These are phyloP conservation scores for Lactifluus echinatus DNA, from an alignment of 768 basidiomycete species.

Conservation along the genomic window DNA sequence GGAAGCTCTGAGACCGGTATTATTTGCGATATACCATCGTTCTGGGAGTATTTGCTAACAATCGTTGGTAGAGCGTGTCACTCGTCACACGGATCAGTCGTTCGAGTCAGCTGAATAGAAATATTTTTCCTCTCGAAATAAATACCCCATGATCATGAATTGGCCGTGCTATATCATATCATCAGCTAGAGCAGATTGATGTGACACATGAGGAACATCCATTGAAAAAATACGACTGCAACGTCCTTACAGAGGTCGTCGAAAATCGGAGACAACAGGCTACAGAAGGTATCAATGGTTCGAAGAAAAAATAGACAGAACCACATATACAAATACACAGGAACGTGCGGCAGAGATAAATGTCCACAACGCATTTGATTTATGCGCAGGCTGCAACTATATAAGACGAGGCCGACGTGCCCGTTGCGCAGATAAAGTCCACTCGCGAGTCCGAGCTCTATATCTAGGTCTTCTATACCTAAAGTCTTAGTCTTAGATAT, in stretches of 20 bases:
- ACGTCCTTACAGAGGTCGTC: background rate
- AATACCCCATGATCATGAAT: no score
- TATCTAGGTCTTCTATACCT: no score
- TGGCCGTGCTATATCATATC: no score
- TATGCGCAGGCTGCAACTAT: background rate
- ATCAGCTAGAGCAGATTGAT: no score
- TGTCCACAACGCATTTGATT: background rate
- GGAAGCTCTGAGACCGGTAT: no score
- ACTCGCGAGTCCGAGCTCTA: background rate
- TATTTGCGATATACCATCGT: no score
- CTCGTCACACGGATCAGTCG: slow-evolving; percentile 34
- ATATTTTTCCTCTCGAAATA: slow-evolving; percentile 1
- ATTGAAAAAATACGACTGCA: background rate
- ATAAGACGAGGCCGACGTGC: background rate
- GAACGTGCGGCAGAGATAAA: background rate
- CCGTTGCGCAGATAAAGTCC: slow-evolving; percentile 1
- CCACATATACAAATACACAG: background rate
- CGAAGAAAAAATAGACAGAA: background rate
- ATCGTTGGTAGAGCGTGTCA: slow-evolving; percentile 58
- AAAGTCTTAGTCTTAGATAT: background rate
- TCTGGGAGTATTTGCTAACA: no score
- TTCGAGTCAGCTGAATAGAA: slow-evolving; percentile 19
- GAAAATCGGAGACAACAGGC: background rate
- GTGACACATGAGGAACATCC: background rate
- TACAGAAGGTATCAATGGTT: background rate